These are phyloP conservation scores for Alternaria longipes DNA, from an alignment of 2,329 filamentous ascomycete species.

Conservation along the genomic window DNA sequence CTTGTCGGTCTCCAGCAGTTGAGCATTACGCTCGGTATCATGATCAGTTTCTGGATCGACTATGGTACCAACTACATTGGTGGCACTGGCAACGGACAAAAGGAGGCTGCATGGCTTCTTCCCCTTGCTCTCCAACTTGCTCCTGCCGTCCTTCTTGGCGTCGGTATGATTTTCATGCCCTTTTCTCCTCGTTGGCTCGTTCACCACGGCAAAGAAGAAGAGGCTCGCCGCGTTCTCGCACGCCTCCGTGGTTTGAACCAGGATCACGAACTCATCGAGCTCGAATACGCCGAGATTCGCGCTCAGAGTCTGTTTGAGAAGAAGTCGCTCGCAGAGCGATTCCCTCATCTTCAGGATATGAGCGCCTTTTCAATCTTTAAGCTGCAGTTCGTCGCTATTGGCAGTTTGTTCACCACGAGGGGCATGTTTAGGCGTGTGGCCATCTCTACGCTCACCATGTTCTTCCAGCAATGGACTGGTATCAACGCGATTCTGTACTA, in stretches of 20 bases:
- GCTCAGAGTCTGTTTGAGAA: slow-evolving; percentile 81
- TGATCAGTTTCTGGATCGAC: slow-evolving; percentile 63
- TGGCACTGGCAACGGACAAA: slow-evolving; percentile 67
- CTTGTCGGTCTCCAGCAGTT: slow-evolving; percentile 71
- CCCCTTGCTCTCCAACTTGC: slow-evolving; percentile 75
- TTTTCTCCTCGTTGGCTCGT: slow-evolving; percentile 80
- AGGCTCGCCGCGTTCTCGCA: slow-evolving; percentile 71
- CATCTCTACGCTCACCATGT: slow-evolving; percentile 64
- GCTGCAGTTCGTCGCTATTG: slow-evolving; percentile 71
- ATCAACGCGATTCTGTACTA: slow-evolving; percentile 60
- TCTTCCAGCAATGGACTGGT: slow-evolving; percentile 55
- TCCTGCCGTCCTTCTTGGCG: slow-evolving; percentile 70
- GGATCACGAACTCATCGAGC: slow-evolving; percentile 74
- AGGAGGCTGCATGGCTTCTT: slow-evolving; percentile 75
- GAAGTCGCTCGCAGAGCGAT: slow-evolving; percentile 71
- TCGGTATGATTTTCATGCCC: slow-evolving; percentile 81
- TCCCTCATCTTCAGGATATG: slow-evolving; percentile 69
- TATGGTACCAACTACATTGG: slow-evolving; percentile 55
- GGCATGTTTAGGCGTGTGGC: slow-evolving; percentile 73
- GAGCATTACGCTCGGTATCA: slow-evolving; percentile 69
- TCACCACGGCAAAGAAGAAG: slow-evolving; percentile 72
- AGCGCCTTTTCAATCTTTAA: slow-evolving; percentile 65
- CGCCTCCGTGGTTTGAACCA: slow-evolving; percentile 67
- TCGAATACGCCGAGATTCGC: slow-evolving; percentile 83
- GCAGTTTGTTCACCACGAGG: slow-evolving; percentile 69